Evolutionary conservation across 495 filamentous ascomycete species (phyloP), one percentile per base, ranked within the genome.

Genomic region (Achaetomiella virescens): DNA sequence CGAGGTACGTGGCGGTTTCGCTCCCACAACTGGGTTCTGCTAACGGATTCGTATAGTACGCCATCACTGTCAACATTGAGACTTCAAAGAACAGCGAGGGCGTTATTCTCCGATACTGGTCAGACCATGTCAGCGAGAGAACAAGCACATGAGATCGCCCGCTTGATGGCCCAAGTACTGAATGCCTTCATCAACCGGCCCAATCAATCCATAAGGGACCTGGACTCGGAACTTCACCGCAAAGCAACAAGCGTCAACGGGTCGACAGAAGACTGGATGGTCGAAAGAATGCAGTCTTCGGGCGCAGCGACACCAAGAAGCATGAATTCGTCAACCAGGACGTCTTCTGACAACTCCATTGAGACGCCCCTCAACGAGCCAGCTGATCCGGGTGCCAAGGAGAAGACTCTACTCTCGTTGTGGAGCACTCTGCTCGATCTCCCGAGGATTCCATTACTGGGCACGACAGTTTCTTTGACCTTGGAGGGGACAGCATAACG

Each of bases 401-500:
- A 55, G 21, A 48, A 68, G 22, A 74, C 67, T n/a, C 58, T 70
- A 2, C 54, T 52, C 0, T 29, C 21, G 17, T 24, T 68, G n/a
- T 70, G 66, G 68, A 58, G 51, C 17, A 29, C 46, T 41, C 42
- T 65, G 53, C 59, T 65, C 48, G 50, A 64, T 27, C 40, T 61
- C 52, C 52, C 24, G 55, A 48, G 8, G 61, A 52, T 10, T 56
- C 57, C 14, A 75, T 84, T 41, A 61, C 69, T 11, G 45, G 73
- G 15, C 61, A 78, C 7, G 73, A 81, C 59, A 79, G 72, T 46
- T 88, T 88, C 66, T 69, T 85, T 38, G 73, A 70, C n/a, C 69
- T 85, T 12, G 84, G 84, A 27, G 84, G 83, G 24, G 84, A 88
- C 58, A 62, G 59, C 6, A 83, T 87, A 33, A 75, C 77, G n/a